Evolutionary conservation across 1,139 yeast species (phyloP), one percentile per base, ranked within the genome.

Genomic region (Magnusiomyces sp.): DNA sequence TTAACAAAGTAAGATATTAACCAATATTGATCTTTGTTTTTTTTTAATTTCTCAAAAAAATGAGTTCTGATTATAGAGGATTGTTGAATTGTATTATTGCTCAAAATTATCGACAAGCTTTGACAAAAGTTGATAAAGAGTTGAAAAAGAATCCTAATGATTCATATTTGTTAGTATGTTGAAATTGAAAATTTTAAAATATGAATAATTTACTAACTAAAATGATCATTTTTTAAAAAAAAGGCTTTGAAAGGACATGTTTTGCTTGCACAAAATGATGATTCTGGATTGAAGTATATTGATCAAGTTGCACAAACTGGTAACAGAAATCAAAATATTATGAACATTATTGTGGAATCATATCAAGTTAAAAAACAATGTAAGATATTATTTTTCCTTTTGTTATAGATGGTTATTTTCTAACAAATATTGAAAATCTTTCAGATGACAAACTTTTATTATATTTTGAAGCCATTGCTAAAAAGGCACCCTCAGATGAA

Each of bases 261-360:
- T 1, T 63, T 70, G 20, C 68, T 69, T 39, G 67, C 70, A 47
- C 70, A 69, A 49, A 80, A 82, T 16, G 69, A 74, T 48, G 61
- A 63, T 0, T 76, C 73, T 49, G 79, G 84, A 1, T 58, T 76
- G 13, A 63, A 65, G 13, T 65, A 68, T 34, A 75, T 77, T 32
- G 55, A 66, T 6, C 63, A 67, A n/a, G 69, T 81, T 11, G 63
- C 75, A 49, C 63, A 64, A 1, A 69, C 71, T 48, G 68, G 64
- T 1, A 86, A 88, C 1, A 75, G 75, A 50, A 86, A 82, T 55
- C 72, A 76, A 1, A 70, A 71, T 16, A 69, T 85, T 0, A 63
- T 81, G 39, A 71, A 70, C n/a, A 56, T 79, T 6, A 62, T 84
- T 38, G 57, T 13, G 49, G 54, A 51, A 5, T 39, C 37, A 4